These are phyloP conservation scores for Globisporangium camurandrum DNA, from an alignment of 352 stramenopile species.

Conservation along the genomic window DNA sequence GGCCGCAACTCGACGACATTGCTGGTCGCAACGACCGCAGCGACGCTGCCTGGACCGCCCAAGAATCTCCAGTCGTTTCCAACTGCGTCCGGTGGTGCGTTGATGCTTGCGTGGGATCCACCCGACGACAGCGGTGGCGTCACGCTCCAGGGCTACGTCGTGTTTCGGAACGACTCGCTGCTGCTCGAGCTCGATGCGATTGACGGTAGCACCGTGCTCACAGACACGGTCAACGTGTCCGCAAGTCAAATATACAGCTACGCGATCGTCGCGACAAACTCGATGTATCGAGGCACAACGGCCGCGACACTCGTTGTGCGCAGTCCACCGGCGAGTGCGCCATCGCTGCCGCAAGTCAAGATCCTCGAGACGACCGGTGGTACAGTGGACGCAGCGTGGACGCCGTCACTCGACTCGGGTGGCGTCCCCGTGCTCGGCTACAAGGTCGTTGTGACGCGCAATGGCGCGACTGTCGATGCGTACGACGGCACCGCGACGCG, in stretches of 20 bases:
- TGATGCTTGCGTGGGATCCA: conserved; percentile 29
- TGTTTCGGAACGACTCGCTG: conserved; percentile 26
- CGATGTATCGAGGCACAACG: conserved; percentile 7
- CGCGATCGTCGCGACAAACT: conserved; percentile 25
- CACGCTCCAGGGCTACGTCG: conserved; percentile 25
- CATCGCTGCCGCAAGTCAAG: conserved; percentile 11
- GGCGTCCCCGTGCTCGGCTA: conserved; percentile 20
- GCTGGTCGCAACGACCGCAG: conserved; percentile 15
- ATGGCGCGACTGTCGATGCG: conserved; percentile 6
- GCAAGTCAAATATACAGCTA: conserved; percentile 34
- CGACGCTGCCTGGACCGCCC: conserved; percentile 22
- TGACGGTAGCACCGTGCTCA: conserved; percentile 12
- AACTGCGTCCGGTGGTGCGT: conserved; percentile 27
- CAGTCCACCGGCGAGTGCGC: conserved; percentile 15
- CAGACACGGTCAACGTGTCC: conserved; percentile 17
- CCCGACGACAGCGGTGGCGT: conserved; percentile 32
- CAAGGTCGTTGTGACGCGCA: conserved; percentile 11
- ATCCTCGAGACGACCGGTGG: conserved; percentile 20
- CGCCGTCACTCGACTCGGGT: conserved; percentile 20
- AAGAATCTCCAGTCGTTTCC: conserved; percentile 23
- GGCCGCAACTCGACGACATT: conserved; percentile 30
- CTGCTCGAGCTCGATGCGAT: conserved; percentile 5
- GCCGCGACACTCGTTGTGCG: conserved; percentile 9
- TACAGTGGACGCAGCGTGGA: conserved; percentile 16
- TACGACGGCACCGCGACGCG: conserved; percentile 14